Base-by-base conservation (phyloP, 805 yeast species). In the Phaffomyces opuntiae region DNA sequence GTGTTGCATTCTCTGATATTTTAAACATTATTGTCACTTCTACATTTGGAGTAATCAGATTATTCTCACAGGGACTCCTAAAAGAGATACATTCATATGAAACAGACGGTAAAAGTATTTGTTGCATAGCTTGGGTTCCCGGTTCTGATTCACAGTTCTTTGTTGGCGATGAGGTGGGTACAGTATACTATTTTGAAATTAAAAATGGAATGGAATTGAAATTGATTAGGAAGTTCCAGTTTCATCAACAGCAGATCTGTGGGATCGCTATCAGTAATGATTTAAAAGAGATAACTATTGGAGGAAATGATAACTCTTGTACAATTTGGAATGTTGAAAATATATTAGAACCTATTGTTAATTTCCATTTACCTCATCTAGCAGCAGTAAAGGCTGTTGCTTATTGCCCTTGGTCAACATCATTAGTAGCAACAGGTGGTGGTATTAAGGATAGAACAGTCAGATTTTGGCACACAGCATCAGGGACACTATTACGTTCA, bases 301-400 rank as follows among this genome's bases (percentile, higher is more conserved):
- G 96, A 0, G 86, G 88, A 3, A 89, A 89, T 60, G 95, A 89
- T 58, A 87, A 89, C 56, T 68, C 78, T 16, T 86, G 91, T 48
- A 73, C 86, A 0, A 67, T 90, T 2, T 89, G 96, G 96, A 79
- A 84, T 52, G 72, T 85, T 19, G 43, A 66, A 3, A 59, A 70
- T 44, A 47, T 65, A 5, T 38, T 49, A 5, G 45, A 58, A 0
- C 84, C 91, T 9, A 55, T 45, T 21, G 54, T 76, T 40, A 63
- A 66, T 49, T 78, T 72, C 57, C 59, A 63, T 9, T 66, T 89
- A 43, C 77, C 73, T 1, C 97, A 90, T 56, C 66, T 69, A 3
- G 95, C 96, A 1, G 97, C 97, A 0, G 90, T 90, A 0, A 89
- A 89, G 55, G 97, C 96, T 0, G 68, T 90, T 39, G 84, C 91